Evolutionary conservation across 1,284 basidiomycete genomes (phyloP).

Genomic region (Cryptococcus wingfieldii): DNA sequence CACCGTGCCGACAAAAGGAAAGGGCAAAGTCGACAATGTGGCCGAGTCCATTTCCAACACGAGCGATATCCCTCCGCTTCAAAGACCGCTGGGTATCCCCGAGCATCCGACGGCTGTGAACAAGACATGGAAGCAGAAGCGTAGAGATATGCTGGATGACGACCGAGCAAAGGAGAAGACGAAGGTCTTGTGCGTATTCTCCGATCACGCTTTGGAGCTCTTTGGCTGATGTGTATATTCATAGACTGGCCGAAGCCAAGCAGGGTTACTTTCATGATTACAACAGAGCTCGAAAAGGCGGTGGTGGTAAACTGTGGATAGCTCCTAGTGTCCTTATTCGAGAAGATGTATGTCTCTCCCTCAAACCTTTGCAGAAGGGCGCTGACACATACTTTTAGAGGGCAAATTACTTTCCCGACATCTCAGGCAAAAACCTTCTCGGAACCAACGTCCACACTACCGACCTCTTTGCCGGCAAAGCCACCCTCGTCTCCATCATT

Average conservation of each 20-base stretch:
- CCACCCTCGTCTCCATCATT: slow-evolving; percentile 75
- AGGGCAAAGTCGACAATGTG: slow-evolving; percentile 1
- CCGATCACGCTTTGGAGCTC: background rate
- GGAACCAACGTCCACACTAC: slow-evolving; percentile 69
- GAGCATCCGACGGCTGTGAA: slow-evolving; percentile 57
- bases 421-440: slow-evolving; percentile 67
- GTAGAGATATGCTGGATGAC: slow-evolving; percentile 67
- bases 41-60: background rate
- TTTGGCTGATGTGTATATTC: background rate
- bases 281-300: slow-evolving; percentile 63
- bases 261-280: slow-evolving; percentile 90
- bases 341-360: slow-evolving; percentile 65
- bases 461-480: slow-evolving; percentile 66
- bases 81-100: slow-evolving; percentile 66
- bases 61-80: slow-evolving; percentile 30
- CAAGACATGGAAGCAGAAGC: slow-evolving; percentile 63
- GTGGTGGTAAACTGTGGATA: slow-evolving; percentile 91
- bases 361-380: background rate
- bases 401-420: slow-evolving; percentile 85
- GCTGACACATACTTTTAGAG: slow-evolving; percentile 54
- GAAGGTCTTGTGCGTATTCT: slow-evolving; percentile 61
- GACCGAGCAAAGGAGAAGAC: slow-evolving; percentile 68
- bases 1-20: background rate
- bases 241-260: slow-evolving; percentile 75
- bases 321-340: slow-evolving; percentile 82